Percentiles rank a stretch among this genome's conserved stretches.
These are phyloP conservation scores for Mycena polygramma DNA, from an alignment of 768 basidiomycete species.

Conservation along the genomic window DNA sequence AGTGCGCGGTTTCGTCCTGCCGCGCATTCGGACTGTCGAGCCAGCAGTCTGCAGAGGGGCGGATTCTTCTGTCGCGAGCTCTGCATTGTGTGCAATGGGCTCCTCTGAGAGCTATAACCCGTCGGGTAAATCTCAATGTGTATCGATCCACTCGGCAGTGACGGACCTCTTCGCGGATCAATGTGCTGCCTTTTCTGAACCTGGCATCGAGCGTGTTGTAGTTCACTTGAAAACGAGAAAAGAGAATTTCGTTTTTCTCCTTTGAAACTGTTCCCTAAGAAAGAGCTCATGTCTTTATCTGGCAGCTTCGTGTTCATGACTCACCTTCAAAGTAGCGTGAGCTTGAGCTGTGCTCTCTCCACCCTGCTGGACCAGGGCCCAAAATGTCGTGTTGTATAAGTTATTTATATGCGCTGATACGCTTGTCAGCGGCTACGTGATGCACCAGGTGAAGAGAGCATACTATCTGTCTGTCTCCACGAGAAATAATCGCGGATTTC, in stretches of 20 bases:
- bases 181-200: conserved; percentile 87
- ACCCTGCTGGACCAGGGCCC: conserved; percentile 92
- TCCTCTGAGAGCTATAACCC: neutral
- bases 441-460: conserved; percentile 44
- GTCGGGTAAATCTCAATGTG: conserved; percentile 8
- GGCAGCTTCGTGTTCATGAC: neutral
- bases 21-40: conserved; percentile 31
- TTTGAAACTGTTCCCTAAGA: conserved; percentile 88
- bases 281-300: neutral
- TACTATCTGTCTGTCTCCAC: conserved; percentile 89
- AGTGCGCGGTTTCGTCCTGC: conserved; percentile 53
- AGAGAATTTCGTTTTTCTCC: conserved; percentile 93
- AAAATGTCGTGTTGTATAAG: conserved; percentile 95
- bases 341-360: conserved; percentile 84
- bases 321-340: conserved; percentile 81
- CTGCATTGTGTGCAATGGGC: neutral
- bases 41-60: neutral
- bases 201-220: conserved; percentile 82
- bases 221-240: conserved; percentile 85
- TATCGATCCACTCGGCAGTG: no score
- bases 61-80: neutral
- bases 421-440: conserved; percentile 8
- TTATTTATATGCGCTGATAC: conserved; percentile 98
- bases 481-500: conserved; percentile 82
- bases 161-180: conserved; percentile 75